Conservation (phyloP, 768 basidiomycete genomes). For the Mrakia hoshinonis region DNA sequence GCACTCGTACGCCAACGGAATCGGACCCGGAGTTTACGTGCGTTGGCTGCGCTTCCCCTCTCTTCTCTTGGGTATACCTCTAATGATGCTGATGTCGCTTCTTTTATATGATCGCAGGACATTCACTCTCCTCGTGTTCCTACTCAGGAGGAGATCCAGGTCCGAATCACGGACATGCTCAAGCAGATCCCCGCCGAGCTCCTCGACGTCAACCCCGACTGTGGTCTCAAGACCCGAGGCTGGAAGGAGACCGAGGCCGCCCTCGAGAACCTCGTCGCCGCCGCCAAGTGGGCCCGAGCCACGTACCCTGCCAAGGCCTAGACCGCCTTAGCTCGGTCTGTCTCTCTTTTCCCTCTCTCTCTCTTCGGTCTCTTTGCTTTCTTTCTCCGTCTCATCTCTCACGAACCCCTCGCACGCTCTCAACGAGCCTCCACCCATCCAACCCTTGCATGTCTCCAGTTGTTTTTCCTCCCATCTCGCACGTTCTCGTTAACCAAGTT, state of each 20-base stretch:
- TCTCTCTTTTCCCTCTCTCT: background rate
- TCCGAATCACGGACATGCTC: slow-evolving; percentile 77
- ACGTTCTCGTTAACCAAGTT: no score
- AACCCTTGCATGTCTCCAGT: no score
- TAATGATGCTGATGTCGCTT: no score
- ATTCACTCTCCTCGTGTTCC: slow-evolving; percentile 99
- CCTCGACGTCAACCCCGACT: slow-evolving; percentile 92
- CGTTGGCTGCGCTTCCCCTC: background rate
- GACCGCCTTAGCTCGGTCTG: background rate
- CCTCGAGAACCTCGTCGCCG: slow-evolving; percentile 40
- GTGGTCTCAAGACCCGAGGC: slow-evolving; percentile 91
- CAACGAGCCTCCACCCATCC: no score
- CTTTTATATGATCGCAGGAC: slow-evolving; percentile 65
- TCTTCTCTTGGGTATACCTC: background rate
- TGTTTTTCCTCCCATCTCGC: no score
- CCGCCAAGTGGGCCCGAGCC: slow-evolving; percentile 86
- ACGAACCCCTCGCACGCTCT: no score
- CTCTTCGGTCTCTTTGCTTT: no score
- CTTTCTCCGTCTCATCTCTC: no score
- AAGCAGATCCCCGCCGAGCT: slow-evolving; percentile 63
- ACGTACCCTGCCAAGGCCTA: slow-evolving; percentile 45
- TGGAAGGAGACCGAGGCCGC: slow-evolving; percentile 91
- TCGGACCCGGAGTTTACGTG: slow-evolving; percentile 44
- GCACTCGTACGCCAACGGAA: slow-evolving; percentile 91
- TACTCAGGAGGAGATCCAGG: slow-evolving; percentile 81